A percentile compares a stretch with the other conserved stretches of the same genome.
phyloP scores from a whole-genome alignment of 768 basidiomycete genomes.

The Fomitopsis serialis region DNA sequence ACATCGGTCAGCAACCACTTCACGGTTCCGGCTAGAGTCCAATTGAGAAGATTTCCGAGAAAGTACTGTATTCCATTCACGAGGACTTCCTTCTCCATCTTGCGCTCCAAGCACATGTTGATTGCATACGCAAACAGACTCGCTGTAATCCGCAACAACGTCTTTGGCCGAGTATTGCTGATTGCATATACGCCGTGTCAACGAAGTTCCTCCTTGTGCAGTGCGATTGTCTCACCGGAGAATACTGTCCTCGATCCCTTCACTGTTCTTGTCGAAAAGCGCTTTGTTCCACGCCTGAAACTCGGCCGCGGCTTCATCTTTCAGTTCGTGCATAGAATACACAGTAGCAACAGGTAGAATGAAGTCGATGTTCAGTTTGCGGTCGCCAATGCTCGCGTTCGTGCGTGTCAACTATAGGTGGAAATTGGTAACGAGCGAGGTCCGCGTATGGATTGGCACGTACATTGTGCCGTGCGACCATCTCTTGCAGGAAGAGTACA shows the following conservation, averaged over 20 bases:
- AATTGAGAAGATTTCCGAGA: slow-evolving; percentile 63
- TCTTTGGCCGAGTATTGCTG: slow-evolving; percentile 69
- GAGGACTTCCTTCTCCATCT: slow-evolving; percentile 63
- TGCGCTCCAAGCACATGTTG: slow-evolving; percentile 35
- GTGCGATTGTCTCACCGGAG: slow-evolving; percentile 21
- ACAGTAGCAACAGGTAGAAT: slow-evolving; percentile 44
- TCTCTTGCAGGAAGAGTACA: slow-evolving; percentile 69
- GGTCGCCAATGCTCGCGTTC: slow-evolving; percentile 40
- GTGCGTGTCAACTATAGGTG: slow-evolving; percentile 42
- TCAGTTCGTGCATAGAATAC: slow-evolving; percentile 31
- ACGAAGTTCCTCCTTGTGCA: too few relatives aligned
- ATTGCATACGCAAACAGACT: slow-evolving; percentile 65
- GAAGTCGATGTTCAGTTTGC: slow-evolving; percentile 44
- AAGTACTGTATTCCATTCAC: slow-evolving; percentile 78
- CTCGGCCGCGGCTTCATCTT: slow-evolving; percentile 18
- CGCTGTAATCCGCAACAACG: slow-evolving; percentile 60
- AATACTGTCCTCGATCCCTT: slow-evolving; percentile 81
- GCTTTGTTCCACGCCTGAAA: slow-evolving; percentile 65
- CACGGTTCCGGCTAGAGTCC: slow-evolving; percentile 76
- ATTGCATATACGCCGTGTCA: too few relatives aligned
- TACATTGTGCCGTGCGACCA: slow-evolving; percentile 61
- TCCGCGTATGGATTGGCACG: slow-evolving; percentile 10
- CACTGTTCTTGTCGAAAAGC: slow-evolving; percentile 68
- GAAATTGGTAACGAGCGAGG: neutral
- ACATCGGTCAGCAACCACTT: slow-evolving; percentile 59